A percentile compares a stretch with the other conserved stretches of the same genome.
These are phyloP conservation scores for Solanum sitiens DNA, from an alignment of 257 asterid genomes.

Conservation along the genomic window DNA sequence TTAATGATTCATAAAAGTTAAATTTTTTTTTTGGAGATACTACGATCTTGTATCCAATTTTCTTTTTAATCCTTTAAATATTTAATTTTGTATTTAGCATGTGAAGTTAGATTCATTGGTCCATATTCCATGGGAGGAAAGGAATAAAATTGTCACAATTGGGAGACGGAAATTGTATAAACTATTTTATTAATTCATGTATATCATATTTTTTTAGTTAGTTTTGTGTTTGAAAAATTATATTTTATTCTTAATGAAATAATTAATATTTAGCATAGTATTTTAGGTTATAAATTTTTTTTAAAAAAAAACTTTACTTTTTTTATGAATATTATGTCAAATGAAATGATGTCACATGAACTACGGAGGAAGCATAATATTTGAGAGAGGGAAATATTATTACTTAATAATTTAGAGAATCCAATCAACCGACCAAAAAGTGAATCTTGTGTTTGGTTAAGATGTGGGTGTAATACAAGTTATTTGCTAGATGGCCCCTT, in stretches of 20 bases:
- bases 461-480: constrained; percentile 1
- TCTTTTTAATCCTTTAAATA: not conserved
- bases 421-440: constrained; percentile 38
- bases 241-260: too few relatives aligned
- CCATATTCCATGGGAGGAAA: not conserved
- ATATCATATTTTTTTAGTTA: too few relatives aligned
- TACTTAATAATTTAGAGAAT: not conserved
- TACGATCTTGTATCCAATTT: not conserved
- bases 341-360: too few relatives aligned
- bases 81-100: not conserved
- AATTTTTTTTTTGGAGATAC: not conserved
- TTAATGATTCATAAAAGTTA: not conserved
- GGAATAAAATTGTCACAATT: not conserved
- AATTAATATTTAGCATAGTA: fast-evolving
- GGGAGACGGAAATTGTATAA: not conserved
- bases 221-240: too few relatives aligned
- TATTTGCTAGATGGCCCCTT: not conserved
- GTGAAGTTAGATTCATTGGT: not conserved
- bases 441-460: not conserved
- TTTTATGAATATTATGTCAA: too few relatives aligned
- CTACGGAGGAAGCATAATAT: too few relatives aligned
- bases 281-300: too few relatives aligned
- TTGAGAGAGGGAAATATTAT: too few relatives aligned
- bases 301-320: too few relatives aligned
- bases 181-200: too few relatives aligned